These are phyloP conservation scores for Chaetomium globosum DNA, from an alignment of 2,329 filamentous ascomycete genomes.

Conservation along the genomic window DNA sequence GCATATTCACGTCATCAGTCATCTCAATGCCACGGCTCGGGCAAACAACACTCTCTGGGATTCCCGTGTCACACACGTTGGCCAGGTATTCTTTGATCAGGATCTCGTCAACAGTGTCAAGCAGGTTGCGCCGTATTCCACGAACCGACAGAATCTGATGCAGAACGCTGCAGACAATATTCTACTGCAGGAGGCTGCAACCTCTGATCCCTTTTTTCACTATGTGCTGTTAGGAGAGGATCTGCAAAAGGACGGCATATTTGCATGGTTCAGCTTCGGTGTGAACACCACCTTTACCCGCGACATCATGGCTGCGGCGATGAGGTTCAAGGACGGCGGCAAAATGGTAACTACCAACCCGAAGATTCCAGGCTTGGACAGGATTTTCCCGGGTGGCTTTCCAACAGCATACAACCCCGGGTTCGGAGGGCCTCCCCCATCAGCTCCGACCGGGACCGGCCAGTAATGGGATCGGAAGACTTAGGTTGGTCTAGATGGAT, in stretches of 20 bases:
- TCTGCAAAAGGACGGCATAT: neutral
- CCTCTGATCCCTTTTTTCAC: constrained; percentile 3
- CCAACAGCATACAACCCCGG: constrained; percentile 13
- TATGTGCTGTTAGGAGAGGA: constrained; percentile 8
- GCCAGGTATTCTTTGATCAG: constrained; percentile 16
- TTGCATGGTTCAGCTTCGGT: constrained; percentile 12
- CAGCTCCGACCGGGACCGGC: neutral
- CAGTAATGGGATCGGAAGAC: neutral
- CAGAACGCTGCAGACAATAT: constrained; percentile 2
- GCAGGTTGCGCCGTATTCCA: neutral
- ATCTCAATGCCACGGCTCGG: neutral
- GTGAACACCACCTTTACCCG: constrained; percentile 14
- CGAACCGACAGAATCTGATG: neutral
- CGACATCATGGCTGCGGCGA: constrained; percentile 11
- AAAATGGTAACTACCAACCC: constrained; percentile 13
- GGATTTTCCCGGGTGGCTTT: constrained; percentile 11
- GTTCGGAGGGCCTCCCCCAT: neutral
- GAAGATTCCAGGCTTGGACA: constrained; percentile 5
- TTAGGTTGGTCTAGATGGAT: neutral
- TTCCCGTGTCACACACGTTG: neutral
- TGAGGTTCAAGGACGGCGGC: constrained; percentile 1
- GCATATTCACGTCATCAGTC: constrained; percentile 7
- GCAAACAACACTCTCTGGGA: constrained; percentile 14
- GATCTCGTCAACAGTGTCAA: constrained; percentile 4
- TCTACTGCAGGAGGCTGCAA: constrained; percentile 5